Percentiles rank a stretch among this genome's conserved stretches.
phyloP scores from a whole-genome alignment of 2,329 filamentous ascomycete species.

The Hirsutella minnesotensis region DNA sequence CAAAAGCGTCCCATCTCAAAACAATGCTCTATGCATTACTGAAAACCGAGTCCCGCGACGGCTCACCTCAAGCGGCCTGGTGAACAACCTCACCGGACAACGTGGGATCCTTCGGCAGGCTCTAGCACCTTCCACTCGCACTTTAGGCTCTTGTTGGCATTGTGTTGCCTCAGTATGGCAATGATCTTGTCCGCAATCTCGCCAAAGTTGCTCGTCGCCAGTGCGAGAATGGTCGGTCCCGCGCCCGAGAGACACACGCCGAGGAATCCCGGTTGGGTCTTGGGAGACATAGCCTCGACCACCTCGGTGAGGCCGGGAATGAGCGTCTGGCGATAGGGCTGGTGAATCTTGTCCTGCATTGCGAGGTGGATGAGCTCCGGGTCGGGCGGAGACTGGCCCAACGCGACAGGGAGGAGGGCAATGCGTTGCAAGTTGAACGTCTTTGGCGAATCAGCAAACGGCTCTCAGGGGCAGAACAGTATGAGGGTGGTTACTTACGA shows the following conservation, averaged over 20 bases:
- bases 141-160: constrained; percentile 49
- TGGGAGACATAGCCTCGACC: constrained; percentile 79
- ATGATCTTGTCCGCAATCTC: constrained; percentile 75
- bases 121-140: constrained; percentile 84
- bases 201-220: constrained; percentile 84
- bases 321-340: constrained; percentile 83
- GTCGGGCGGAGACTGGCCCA: constrained; percentile 82
- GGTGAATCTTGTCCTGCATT: constrained; percentile 98
- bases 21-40: too few relatives aligned
- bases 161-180: constrained; percentile 52
- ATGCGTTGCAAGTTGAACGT: constrained; percentile 91
- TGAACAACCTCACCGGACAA: constrained; percentile 26
- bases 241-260: constrained; percentile 93
- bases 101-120: constrained; percentile 61
- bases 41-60: too few relatives aligned
- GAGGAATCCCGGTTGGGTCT: constrained; percentile 74
- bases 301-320: constrained; percentile 90
- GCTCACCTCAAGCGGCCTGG: too few relatives aligned
- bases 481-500: constrained; percentile 44
- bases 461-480: too few relatives aligned
- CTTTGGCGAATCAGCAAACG: constrained; percentile 19
- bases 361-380: constrained; percentile 90
- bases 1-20: too few relatives aligned
- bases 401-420: constrained; percentile 76
- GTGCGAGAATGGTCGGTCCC: constrained; percentile 84